A percentile compares a stretch with the other conserved stretches of the same genome.
Evolutionary conservation across 495 filamentous ascomycete species (phyloP).

Genomic region (Aspergillus kassunensis): DNA sequence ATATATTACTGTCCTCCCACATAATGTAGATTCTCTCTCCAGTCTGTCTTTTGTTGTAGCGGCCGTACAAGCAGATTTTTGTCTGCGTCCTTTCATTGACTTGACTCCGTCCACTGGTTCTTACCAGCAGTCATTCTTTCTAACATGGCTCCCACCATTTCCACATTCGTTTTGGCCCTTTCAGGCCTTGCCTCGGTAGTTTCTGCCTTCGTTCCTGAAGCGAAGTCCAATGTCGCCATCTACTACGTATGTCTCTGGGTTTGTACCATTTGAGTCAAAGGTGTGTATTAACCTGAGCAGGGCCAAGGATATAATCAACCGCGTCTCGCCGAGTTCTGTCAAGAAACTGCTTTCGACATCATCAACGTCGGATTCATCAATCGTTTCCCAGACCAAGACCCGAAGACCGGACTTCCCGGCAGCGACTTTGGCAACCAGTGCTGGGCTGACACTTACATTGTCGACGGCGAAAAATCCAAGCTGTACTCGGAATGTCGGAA

Average conservation of each 20-base stretch:
- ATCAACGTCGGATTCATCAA: slow-evolving; percentile 66
- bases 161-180: slow-evolving; percentile 28
- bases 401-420: neutral
- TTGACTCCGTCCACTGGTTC: slow-evolving; percentile 14
- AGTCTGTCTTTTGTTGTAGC: slow-evolving; percentile 14
- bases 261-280: neutral
- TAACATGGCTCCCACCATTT: slow-evolving; percentile 29
- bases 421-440: slow-evolving; percentile 13
- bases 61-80: slow-evolving; percentile 38
- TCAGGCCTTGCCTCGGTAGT: slow-evolving; percentile 28
- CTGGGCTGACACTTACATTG: slow-evolving; percentile 9
- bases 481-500: neutral
- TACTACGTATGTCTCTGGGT: slow-evolving; percentile 52
- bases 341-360: slow-evolving; percentile 57
- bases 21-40: neutral
- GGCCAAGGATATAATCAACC: slow-evolving; percentile 45
- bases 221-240: slow-evolving; percentile 57
- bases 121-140: slow-evolving; percentile 25
- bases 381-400: slow-evolving; percentile 52
- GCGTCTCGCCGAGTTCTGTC: slow-evolving; percentile 54
- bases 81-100: slow-evolving; percentile 51
- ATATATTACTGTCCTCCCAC: slow-evolving; percentile 9
- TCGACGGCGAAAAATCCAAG: neutral
- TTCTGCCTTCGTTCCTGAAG: slow-evolving; percentile 44
- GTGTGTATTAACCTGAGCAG: slow-evolving; percentile 27